Base-by-base conservation (phyloP, 2,329 filamentous ascomycete genomes). In the Colletotrichum neosansevieriae region DNA sequence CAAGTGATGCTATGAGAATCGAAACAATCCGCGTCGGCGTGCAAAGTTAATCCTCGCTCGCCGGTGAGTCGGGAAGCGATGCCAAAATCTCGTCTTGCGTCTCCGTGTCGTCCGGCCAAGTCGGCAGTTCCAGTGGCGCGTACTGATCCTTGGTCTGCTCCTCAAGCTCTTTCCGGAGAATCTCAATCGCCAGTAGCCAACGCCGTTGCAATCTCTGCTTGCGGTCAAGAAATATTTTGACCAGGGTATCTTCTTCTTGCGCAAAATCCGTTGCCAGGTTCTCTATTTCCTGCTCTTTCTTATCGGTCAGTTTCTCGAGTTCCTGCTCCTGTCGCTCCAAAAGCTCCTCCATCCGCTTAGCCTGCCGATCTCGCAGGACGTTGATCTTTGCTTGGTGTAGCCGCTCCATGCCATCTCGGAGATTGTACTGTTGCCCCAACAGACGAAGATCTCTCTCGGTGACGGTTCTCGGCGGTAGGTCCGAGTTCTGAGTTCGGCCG, bases 291-390 rank as follows among this genome's bases (percentile, higher is more conserved):
- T 81, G 80, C 13, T 78, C 77, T 58, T 83, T 82, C 70, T 82
- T 83, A 24, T 80, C 79, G 2, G 74, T 73, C n/a, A 88, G 75
- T 53, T 79, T 80, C 24, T 80, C 77, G 58, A 86, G 73, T 72
- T 90, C 88, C 1, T 75, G 75, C 67, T 85, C 83, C 71, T 91
- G 88, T 24, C 84, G 81, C 44, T 84, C 81, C 2, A 86, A 76
- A 4, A 90, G 79, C 69, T 89, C 85, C 72, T 90, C 88, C 80
- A 90, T 85, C 34, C 85, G 81, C 74, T 88, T 89, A 1, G 86
- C 83, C 74, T 91, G 89, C 47, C 86, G 85, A 68, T 90, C 88
- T n/a, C 88, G 82, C 80, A 91, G 84, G 29, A 90, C 88, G 72
- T 90, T 90, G 75, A 91, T 89, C 74, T 86, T 87, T 44, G 85